Evolutionary conservation across 495 filamentous ascomycete species (phyloP).

Genomic region (Antarctomyces pellizariae): DNA sequence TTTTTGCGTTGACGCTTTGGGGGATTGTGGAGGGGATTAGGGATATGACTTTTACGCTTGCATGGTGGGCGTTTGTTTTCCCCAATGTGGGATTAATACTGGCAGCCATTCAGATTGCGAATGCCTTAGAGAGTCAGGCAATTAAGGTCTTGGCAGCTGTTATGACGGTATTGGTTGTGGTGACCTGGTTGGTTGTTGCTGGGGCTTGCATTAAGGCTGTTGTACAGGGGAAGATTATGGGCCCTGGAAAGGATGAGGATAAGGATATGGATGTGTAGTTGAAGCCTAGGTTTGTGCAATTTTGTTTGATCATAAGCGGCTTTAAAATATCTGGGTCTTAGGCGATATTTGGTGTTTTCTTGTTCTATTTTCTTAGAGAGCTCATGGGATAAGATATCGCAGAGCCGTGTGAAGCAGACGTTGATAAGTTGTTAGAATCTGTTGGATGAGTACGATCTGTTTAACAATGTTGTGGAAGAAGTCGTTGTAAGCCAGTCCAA

Average conservation of each 20-base stretch:
- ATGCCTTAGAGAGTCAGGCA: slow-evolving; percentile 17
- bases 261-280: neutral
- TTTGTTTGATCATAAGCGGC: no score
- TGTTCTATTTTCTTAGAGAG: no score
- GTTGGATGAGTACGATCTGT: no score
- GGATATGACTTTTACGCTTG: slow-evolving; percentile 27
- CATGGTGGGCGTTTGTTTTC: slow-evolving; percentile 34
- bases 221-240: slow-evolving; percentile 28
- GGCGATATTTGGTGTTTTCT: no score
- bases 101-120: slow-evolving; percentile 22
- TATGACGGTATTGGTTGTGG: slow-evolving; percentile 29
- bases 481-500: no score
- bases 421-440: no score
- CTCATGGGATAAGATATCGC: no score
- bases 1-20: slow-evolving; percentile 35
- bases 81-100: slow-evolving; percentile 33
- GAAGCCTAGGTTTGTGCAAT: no score
- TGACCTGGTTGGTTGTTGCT: slow-evolving; percentile 33
- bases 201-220: slow-evolving; percentile 29
- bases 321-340: no score
- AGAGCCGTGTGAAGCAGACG: no score
- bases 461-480: no score
- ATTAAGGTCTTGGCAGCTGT: slow-evolving; percentile 23
- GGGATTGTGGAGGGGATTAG: slow-evolving; percentile 26
- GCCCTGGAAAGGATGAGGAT: slow-evolving; percentile 41